Conservation (phyloP, 2,329 filamentous ascomycete species). For the Beauveria pseudobassiana region DNA sequence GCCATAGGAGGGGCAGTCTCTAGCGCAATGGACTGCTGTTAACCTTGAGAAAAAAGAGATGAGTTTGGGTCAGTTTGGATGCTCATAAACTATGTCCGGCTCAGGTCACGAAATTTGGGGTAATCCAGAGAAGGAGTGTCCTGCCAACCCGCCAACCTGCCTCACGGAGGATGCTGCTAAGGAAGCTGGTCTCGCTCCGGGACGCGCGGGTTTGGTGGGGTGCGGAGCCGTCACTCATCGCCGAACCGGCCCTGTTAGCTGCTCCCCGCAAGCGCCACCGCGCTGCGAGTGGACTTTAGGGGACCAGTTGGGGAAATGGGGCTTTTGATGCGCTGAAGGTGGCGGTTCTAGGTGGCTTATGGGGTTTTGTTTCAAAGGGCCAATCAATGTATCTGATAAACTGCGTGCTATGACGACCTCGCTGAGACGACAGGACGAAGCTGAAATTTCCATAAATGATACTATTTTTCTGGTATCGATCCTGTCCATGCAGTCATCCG, state of each 20-base stretch:
- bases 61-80: background rate
- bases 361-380: no score
- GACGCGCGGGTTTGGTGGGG: background rate
- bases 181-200: background rate
- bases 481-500: background rate
- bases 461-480: no score
- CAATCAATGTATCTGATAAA: no score
- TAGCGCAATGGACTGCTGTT: background rate
- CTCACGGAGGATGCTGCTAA: background rate
- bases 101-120: constrained; percentile 3
- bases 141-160: background rate
- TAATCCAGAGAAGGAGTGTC: background rate
- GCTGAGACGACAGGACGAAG: no score
- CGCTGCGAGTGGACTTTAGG: background rate
- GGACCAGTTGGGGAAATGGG: background rate
- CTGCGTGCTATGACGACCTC: no score
- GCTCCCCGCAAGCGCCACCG: background rate
- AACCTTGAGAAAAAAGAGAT: background rate
- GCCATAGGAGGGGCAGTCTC: background rate
- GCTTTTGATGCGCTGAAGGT: background rate
- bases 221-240: background rate
- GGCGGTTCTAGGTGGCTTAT: background rate
- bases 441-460: no score
- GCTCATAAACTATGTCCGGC: no score
- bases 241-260: no score